These are phyloP conservation scores for Meira miltonrushii DNA, from an alignment of 1,284 basidiomycete genomes.

Conservation along the genomic window DNA sequence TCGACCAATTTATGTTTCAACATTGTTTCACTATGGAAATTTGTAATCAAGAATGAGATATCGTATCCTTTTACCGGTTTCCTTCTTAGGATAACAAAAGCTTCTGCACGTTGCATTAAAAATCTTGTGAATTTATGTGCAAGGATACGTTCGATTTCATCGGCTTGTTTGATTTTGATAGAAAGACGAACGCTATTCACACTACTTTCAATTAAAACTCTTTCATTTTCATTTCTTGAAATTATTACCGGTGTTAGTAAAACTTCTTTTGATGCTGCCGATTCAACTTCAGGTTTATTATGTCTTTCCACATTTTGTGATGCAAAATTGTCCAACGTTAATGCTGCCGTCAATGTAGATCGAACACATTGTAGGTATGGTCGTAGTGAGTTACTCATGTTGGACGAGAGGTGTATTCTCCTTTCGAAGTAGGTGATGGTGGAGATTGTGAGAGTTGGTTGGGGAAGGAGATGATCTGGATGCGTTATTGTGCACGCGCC, in stretches of 20 bases:
- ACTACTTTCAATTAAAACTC: conserved; percentile 90
- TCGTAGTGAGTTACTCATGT: conserved; percentile 65
- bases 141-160: conserved; percentile 95
- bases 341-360: conserved; percentile 89
- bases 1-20: conserved; percentile 99
- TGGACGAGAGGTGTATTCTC: not conserved
- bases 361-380: conserved; percentile 95
- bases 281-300: conserved; percentile 71
- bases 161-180: conserved; percentile 98
- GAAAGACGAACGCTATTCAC: conserved; percentile 93
- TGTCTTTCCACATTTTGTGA: conserved; percentile 96
- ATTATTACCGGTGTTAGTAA: conserved; percentile 86
- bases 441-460: too few relatives aligned
- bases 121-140: conserved; percentile 99
- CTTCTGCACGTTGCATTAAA: conserved; percentile 97
- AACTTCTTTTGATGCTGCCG: conserved; percentile 59
- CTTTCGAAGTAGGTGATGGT: too few relatives aligned
- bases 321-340: conserved; percentile 94
- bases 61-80: conserved; percentile 88
- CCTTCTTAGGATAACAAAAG: conserved; percentile 88
- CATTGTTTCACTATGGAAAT: conserved; percentile 93
- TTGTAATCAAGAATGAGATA: conserved; percentile 97
- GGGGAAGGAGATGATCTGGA: not conserved
- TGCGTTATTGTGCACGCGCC: not conserved
- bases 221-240: conserved; percentile 92